Conservation (phyloP, 129 eudicot species). For the Tagetes patula region DNA sequence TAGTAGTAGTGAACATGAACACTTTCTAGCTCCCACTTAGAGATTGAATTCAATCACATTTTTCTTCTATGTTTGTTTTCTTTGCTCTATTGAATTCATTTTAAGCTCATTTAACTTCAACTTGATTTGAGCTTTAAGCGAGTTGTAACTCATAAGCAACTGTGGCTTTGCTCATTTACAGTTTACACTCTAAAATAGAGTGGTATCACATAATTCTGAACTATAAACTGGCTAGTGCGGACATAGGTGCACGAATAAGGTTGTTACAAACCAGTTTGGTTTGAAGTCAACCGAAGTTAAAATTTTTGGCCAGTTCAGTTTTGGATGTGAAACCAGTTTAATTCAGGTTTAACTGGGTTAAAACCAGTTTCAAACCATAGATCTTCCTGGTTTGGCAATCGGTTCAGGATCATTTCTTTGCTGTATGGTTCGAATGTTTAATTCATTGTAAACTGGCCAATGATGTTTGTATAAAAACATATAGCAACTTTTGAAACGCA, state of each 20-base stretch:
- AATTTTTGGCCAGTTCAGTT: too few species aligned
- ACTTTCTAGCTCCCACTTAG: conserved; percentile 29
- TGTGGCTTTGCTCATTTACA: neutral
- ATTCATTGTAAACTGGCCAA: too few species aligned
- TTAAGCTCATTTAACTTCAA: neutral
- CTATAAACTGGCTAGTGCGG: too few species aligned
- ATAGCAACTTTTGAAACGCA: neutral
- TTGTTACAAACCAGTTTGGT: too few species aligned
- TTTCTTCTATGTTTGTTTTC: neutral
- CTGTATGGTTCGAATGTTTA: too few species aligned
- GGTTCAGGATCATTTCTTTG: too few species aligned
- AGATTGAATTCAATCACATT: neutral
- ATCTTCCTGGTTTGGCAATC: too few species aligned
- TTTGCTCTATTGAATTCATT: neutral
- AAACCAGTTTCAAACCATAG: too few species aligned
- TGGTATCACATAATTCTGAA: neutral
- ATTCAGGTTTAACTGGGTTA: too few species aligned
- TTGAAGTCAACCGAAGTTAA: too few species aligned
- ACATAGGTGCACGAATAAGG: too few species aligned
- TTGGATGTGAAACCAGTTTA: too few species aligned
- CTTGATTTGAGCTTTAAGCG: neutral
- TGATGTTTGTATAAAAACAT: neutral
- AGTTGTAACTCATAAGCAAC: neutral
- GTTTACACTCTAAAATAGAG: neutral
- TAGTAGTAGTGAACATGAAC: conserved; percentile 27